These are phyloP conservation scores for Leishmania guyanensis DNA, from an alignment of 208 protist species.

Conservation along the genomic window DNA sequence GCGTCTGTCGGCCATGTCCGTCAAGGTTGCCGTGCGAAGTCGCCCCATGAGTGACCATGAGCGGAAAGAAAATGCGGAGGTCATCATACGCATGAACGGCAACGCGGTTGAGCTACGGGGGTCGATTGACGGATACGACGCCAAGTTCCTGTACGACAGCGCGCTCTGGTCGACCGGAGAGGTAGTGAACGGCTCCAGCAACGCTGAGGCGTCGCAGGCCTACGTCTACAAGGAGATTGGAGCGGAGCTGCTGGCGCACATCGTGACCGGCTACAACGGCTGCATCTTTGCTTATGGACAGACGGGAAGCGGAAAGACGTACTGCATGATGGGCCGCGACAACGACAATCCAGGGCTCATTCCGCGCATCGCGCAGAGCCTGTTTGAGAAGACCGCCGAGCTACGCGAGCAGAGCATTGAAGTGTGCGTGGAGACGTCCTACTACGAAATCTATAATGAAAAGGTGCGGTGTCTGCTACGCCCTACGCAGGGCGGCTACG, in stretches of 20 bases:
- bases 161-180: slow-evolving; percentile 67
- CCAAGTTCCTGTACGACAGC: slow-evolving; percentile 71
- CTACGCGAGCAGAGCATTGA: slow-evolving; percentile 59
- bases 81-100: slow-evolving; percentile 74
- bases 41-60: slow-evolving; percentile 70
- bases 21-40: slow-evolving; percentile 80
- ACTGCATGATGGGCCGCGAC: slow-evolving; percentile 74
- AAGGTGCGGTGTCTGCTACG: slow-evolving; percentile 80
- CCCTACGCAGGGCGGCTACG: slow-evolving; percentile 51
- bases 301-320: slow-evolving; percentile 88
- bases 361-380: slow-evolving; percentile 63
- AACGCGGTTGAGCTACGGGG: slow-evolving; percentile 52
- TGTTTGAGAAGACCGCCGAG: slow-evolving; percentile 47
- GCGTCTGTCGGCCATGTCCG: slow-evolving; percentile 44
- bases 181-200: slow-evolving; percentile 33
- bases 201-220: slow-evolving; percentile 59
- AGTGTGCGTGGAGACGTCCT: slow-evolving; percentile 80
- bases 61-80: slow-evolving; percentile 33
- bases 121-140: slow-evolving; percentile 37
- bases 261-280: slow-evolving; percentile 82
- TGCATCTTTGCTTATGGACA: slow-evolving; percentile 92
- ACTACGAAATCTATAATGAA: slow-evolving; percentile 93
- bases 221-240: slow-evolving; percentile 67
- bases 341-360: slow-evolving; percentile 52
- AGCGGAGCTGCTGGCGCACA: slow-evolving; percentile 56